Percentiles rank a stretch among this genome's conserved stretches.
These are phyloP conservation scores for Aspergillus panamensis DNA, from an alignment of 495 filamentous ascomycete genomes.

Conservation along the genomic window DNA sequence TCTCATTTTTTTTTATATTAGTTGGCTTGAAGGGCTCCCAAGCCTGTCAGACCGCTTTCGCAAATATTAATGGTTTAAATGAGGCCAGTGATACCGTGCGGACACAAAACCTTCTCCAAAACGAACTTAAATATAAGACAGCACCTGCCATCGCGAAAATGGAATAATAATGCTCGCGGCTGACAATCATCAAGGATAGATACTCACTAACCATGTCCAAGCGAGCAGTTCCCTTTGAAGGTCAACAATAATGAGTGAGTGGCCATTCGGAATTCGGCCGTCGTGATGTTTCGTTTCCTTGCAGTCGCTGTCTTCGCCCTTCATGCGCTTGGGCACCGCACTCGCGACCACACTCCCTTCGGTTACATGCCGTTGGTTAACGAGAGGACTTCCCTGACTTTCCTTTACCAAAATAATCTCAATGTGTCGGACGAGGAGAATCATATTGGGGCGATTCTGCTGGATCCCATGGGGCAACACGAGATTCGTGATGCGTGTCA, in stretches of 20 bases:
- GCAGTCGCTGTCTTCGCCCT: neutral
- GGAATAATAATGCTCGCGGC: neutral
- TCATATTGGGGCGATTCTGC: constrained; percentile 42
- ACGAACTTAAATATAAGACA: constrained; percentile 8
- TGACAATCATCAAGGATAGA: neutral
- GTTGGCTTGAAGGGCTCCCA: neutral
- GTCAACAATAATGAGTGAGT: neutral
- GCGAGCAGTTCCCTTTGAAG: neutral
- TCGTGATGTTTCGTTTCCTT: constrained; percentile 24
- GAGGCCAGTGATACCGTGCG: neutral
- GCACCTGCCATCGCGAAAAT: neutral
- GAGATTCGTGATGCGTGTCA: constrained; percentile 36
- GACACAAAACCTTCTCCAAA: neutral
- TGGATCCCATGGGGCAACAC: constrained; percentile 32
- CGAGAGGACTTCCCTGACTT: constrained; percentile 36
- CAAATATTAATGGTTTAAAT: neutral
- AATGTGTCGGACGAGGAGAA: constrained; percentile 45
- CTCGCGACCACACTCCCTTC: neutral
- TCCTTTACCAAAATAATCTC: constrained; percentile 48
- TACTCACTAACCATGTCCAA: neutral
- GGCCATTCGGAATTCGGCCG: neutral
- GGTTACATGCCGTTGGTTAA: constrained; percentile 22
- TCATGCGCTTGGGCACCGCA: neutral
- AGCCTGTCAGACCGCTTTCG: constrained; percentile 1
- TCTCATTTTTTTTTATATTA: neutral